Conservation (phyloP, 306 rosid genomes). For the Clitoria ternatea region DNA sequence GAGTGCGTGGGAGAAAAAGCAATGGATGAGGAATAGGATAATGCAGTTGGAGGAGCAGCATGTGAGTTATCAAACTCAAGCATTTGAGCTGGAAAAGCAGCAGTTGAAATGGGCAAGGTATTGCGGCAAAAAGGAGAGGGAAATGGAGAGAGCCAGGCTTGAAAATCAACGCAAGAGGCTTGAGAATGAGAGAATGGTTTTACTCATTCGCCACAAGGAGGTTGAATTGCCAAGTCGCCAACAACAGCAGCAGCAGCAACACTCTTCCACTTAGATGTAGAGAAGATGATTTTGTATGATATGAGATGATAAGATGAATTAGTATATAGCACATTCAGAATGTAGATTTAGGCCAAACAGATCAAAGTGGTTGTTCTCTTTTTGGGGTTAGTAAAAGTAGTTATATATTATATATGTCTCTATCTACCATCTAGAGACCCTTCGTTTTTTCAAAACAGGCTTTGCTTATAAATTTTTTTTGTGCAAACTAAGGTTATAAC, state of each 20-base stretch:
- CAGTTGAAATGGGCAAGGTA: constrained; percentile 78
- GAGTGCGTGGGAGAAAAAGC: constrained; percentile 74
- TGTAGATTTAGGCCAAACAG: not conserved
- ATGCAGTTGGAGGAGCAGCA: constrained; percentile 67
- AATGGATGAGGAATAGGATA: constrained; percentile 57
- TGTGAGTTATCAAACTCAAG: constrained; percentile 38
- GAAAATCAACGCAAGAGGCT: constrained; percentile 56
- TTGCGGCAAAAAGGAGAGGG: constrained; percentile 85
- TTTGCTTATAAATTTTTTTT: not conserved
- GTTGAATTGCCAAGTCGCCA: constrained; percentile 41
- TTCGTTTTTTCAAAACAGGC: not conserved
- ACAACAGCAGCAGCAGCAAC: constrained; percentile 43
- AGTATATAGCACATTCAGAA: not conserved
- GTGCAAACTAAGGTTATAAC: not conserved
- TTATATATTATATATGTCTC: not conserved
- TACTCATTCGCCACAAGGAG: constrained; percentile 65
- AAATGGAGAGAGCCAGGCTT: constrained; percentile 77
- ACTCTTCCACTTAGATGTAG: constrained; percentile 49
- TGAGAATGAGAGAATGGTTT: constrained; percentile 70
- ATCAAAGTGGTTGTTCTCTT: not conserved
- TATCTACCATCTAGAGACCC: not conserved
- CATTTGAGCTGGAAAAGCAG: constrained; percentile 76
- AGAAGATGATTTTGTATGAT: constrained; percentile 25
- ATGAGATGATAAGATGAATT: constrained; percentile 11
- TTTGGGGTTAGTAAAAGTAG: not conserved